These are phyloP conservation scores for Phycomyces blakesleeanus DNA, from an alignment of 192 early-diverging fungal species.

Conservation along the genomic window DNA sequence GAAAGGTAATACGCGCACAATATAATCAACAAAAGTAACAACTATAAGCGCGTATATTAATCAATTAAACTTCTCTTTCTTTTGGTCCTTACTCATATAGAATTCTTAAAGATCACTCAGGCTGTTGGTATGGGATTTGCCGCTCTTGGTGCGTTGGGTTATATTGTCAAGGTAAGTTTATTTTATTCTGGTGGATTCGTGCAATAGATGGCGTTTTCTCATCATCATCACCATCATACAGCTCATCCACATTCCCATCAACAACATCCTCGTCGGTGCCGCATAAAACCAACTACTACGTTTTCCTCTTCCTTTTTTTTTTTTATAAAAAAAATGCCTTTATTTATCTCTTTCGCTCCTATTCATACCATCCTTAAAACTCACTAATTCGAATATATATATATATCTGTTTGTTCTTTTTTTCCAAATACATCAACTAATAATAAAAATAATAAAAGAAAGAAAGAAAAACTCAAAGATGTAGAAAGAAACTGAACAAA, in stretches of 20 bases:
- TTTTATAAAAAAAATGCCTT: neutral
- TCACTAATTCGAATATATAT: no score
- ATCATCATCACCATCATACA: constrained; percentile 2
- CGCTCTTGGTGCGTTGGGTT: constrained; percentile 96
- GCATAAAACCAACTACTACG: constrained; percentile 29
- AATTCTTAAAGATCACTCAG: constrained; percentile 91
- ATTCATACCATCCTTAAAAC: no score
- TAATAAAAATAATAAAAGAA: no score
- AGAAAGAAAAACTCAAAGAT: no score
- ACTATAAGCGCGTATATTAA: neutral
- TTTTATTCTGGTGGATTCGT: neutral
- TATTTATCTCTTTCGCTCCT: neutral
- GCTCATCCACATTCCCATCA: constrained; percentile 99
- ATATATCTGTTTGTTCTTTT: no score
- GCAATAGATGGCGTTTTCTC: no score
- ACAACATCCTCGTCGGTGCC: constrained; percentile 93
- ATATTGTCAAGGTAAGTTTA: constrained; percentile 78
- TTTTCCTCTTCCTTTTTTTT: neutral
- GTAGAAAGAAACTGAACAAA: no score
- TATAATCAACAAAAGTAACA: no score
- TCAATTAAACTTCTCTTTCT: neutral
- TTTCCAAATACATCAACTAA: no score
- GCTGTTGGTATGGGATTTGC: constrained; percentile 94
- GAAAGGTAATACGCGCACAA: no score
- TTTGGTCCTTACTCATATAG: constrained; percentile 48